Evolutionary conservation across 169 alveolate genomes (phyloP).

Genomic region (Perkinsus marinus): DNA sequence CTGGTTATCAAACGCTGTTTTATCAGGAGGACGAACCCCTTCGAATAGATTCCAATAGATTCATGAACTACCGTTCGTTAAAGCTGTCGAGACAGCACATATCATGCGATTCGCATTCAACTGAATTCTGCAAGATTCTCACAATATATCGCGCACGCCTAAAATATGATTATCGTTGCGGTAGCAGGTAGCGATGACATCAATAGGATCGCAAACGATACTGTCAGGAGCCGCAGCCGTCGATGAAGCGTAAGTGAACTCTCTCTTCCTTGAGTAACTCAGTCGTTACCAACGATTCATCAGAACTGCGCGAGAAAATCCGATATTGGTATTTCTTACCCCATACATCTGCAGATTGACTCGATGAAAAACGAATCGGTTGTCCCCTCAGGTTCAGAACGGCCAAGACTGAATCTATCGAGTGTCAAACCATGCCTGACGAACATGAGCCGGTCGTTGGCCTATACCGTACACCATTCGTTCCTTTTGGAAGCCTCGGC

Average conservation of each 20-base stretch:
- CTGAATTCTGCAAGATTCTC: no score
- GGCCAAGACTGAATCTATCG: neutral
- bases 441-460: neutral
- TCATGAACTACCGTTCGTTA: no score
- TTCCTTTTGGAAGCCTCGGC: neutral
- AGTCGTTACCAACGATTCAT: neutral
- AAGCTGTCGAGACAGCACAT: no score
- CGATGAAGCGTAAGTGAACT: neutral
- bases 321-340: neutral
- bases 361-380: neutral
- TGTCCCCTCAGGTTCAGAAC: neutral
- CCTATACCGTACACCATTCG: neutral
- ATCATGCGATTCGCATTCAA: no score
- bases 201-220: neutral
- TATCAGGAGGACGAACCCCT: no score
- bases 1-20: neutral
- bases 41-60: no score
- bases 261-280: neutral
- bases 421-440: neutral
- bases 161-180: neutral
- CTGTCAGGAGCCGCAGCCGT: neutral
- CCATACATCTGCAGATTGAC: neutral
- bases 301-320: neutral
- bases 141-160: neutral
- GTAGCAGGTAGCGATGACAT: neutral